These are phyloP conservation scores for Cyclotella sp. DNA, from an alignment of 108 stramenopile genomes.

Conservation along the genomic window DNA sequence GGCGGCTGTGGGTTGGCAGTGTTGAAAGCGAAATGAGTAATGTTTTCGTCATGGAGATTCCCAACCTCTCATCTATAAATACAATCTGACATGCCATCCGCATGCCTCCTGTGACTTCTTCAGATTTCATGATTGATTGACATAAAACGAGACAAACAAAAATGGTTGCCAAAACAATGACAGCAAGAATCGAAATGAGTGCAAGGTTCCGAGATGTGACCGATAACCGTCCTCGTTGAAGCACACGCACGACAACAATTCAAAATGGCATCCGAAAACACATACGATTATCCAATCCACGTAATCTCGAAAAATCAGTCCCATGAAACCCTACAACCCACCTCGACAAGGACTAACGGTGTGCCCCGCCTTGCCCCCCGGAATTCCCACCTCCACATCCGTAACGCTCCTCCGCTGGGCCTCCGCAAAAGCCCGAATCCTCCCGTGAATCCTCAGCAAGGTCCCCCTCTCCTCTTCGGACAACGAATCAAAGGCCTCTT, in stretches of 20 bases:
- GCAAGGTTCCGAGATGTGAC: no score
- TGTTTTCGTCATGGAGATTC: no score
- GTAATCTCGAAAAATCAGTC: neutral
- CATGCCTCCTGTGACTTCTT: no score
- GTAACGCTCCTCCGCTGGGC: conserved; percentile 86
- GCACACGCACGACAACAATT: no score
- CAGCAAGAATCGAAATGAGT: no score
- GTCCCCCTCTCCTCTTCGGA: conserved; percentile 62
- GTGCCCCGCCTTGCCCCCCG: conserved; percentile 96
- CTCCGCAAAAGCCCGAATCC: conserved; percentile 90
- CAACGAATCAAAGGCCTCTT: conserved; percentile 74
- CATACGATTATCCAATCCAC: no score
- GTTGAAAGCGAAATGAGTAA: conserved; percentile 6
- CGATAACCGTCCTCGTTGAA: no score
- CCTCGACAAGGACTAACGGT: conserved; percentile 90
- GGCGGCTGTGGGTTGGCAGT: conserved; percentile 61
- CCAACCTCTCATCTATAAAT: neutral
- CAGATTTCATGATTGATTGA: no score
- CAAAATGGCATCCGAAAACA: no score
- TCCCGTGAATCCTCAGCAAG: conserved; percentile 77
- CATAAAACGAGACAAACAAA: no score
- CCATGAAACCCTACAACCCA: conserved; percentile 31
- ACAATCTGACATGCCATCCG: neutral
- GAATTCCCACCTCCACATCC: conserved; percentile 92
- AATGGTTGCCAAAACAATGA: no score